Evolutionary conservation across 371 early-diverging fungal genomes (phyloP), one percentile per base, ranked within the genome.

Genomic region (Apophysomyces sp.): DNA sequence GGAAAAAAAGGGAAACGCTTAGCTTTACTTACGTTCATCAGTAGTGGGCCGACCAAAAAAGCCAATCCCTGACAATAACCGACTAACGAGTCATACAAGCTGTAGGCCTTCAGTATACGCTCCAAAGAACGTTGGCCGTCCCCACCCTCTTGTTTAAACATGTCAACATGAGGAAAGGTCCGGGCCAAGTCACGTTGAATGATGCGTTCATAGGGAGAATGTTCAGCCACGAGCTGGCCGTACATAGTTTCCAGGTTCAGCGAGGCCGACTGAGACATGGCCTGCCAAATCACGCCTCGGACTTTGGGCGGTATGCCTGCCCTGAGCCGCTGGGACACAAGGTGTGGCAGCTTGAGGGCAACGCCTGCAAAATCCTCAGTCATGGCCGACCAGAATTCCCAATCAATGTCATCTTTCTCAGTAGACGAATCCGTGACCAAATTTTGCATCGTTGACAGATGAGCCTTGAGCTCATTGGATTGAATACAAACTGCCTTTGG

Each of bases 21-120:
- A 73, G n/a, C 29, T 0, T 8, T 11, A 66, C 83, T 77, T 85
- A 91, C 92, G 76, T 95, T 94, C 78, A 95, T 84, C 52, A 98
- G 78, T 61, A 98, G 63, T n/a, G 96, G 92, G 3, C 95, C 98
- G 1, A 92, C 95, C 32, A 98, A 71, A 70, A 97, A 97, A 9
- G 95, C 90, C n/a, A 98, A 78, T 24, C 98, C 98, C 82, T 98
- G 98, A 76, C 98, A 98, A 73, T 98, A 94, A 3, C 98, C 98
- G 15, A 98, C 92, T 60, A 93, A 89, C 0, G 88, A 67, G 76
- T 98, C 98, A 62, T 94, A 96, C 32, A 95, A 65, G 40, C 92
- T 89, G 62, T 97, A 98, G 6, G 96, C 96, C 61, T 93, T 93
- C 55, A 96, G 77, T 11, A 98, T 86, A 59, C 90, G 86, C 67